These are phyloP conservation scores for Acrodontium crateriforme DNA, from an alignment of 2,329 filamentous ascomycete genomes.

Conservation along the genomic window DNA sequence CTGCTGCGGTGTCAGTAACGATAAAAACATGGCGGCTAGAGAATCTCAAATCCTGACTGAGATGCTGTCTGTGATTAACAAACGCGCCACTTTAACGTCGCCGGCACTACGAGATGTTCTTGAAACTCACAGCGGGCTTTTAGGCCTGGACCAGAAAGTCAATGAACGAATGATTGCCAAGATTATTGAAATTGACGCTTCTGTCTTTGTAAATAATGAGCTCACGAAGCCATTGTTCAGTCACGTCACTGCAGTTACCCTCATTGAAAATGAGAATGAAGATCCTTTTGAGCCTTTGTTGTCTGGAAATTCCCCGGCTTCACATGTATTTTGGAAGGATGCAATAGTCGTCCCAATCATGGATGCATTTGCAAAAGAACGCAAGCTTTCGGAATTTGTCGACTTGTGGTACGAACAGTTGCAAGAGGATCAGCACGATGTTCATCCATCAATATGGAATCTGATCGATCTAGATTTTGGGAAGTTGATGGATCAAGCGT, in stretches of 20 bases:
- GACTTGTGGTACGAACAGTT: slow-evolving; percentile 18
- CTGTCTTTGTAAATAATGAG: slow-evolving; percentile 27
- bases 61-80: slow-evolving; percentile 14
- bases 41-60: slow-evolving; percentile 9
- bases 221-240: slow-evolving; percentile 5
- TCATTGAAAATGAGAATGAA: background rate
- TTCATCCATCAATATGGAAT: slow-evolving; percentile 10
- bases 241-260: background rate
- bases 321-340: slow-evolving; percentile 5
- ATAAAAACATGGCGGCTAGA: slow-evolving; percentile 12
- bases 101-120: slow-evolving; percentile 8
- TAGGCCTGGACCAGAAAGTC: background rate
- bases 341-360: slow-evolving; percentile 18
- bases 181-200: slow-evolving; percentile 32
- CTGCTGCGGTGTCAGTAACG: slow-evolving; percentile 14
- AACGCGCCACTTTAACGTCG: slow-evolving; percentile 7
- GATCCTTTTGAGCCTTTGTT: background rate
- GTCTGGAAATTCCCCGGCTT: background rate
- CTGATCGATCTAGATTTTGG: slow-evolving; percentile 9
- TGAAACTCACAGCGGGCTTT: slow-evolving; percentile 3
- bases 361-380: slow-evolving; percentile 15
- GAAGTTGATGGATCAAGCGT: slow-evolving; percentile 9
- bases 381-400: slow-evolving; percentile 16
- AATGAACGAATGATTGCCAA: slow-evolving; percentile 30
- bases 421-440: slow-evolving; percentile 1